phyloP scores from a whole-genome alignment of 306 rosid genomes.

The Rosa chinensis region DNA sequence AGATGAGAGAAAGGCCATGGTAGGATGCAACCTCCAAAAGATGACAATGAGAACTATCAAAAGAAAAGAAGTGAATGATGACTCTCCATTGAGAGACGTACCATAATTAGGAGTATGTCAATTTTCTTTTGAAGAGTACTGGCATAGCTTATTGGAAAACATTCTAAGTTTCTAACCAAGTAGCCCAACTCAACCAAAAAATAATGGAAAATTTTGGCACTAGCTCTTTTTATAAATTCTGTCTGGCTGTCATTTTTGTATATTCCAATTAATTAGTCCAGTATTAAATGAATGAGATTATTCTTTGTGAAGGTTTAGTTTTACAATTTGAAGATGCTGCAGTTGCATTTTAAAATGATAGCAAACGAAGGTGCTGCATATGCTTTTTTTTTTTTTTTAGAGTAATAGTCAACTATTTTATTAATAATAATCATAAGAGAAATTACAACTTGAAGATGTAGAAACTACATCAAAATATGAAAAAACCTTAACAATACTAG shows the following conservation, averaged over 20 bases:
- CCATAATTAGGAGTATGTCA: not conserved
- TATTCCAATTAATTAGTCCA: not conserved
- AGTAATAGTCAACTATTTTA: no score
- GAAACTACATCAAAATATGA: no score
- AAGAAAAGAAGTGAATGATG: not conserved
- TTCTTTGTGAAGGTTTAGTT: no score
- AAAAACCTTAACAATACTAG: no score
- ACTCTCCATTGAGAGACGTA: not conserved
- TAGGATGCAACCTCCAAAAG: slow-evolving; percentile 10
- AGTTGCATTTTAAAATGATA: no score
- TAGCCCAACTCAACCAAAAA: slow-evolving; percentile 3
- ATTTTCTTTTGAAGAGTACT: not conserved
- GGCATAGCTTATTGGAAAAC: not conserved
- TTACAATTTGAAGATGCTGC: no score
- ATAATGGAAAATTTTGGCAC: not conserved
- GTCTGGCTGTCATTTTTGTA: no score
- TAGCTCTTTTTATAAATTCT: no score
- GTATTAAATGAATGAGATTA: not conserved
- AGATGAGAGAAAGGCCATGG: slow-evolving; percentile 10
- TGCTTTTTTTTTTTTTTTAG: no score
- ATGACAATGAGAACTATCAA: not conserved
- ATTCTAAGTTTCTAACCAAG: not conserved
- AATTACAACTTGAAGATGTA: no score
- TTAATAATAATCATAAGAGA: no score
- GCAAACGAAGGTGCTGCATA: no score